Percentiles rank a stretch among this genome's conserved stretches.
phyloP scores from a whole-genome alignment of 257 asterid genomes.

The Ballota nigra region DNA sequence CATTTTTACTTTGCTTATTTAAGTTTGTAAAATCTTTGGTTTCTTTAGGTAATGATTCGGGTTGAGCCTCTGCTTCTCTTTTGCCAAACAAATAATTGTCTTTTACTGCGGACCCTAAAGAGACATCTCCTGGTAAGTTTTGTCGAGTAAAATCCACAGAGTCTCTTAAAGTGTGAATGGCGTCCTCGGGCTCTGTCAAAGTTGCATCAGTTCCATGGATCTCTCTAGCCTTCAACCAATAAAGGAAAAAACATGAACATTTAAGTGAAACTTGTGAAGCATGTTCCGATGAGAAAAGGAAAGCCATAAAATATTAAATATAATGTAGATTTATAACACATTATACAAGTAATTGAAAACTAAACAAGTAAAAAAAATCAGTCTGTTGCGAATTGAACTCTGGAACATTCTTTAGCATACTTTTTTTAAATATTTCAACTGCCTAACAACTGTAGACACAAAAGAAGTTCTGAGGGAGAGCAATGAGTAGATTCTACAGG shows the following conservation, averaged over 20 bases:
- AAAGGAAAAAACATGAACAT: constrained; percentile 9
- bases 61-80: constrained; percentile 31
- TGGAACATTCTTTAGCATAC: neutral
- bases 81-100: constrained; percentile 26
- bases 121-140: constrained; percentile 24
- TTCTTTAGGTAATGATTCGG: constrained; percentile 28
- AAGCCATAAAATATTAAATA: constrained; percentile 1
- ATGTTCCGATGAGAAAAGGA: constrained; percentile 10
- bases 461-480: neutral
- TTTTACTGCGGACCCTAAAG: constrained; percentile 23
- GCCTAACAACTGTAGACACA: neutral
- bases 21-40: constrained; percentile 21
- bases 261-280: constrained; percentile 21
- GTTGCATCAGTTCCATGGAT: constrained; percentile 32
- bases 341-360: neutral
- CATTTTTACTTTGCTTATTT: constrained; percentile 27
- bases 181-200: constrained; percentile 24
- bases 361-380: neutral
- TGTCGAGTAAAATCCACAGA: constrained; percentile 21
- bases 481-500: neutral
- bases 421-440: neutral
- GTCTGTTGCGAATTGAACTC: neutral
- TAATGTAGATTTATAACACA: neutral
- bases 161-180: constrained; percentile 21
- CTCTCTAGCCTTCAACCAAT: constrained; percentile 35